Conservation (phyloP, 2,329 filamentous ascomycete genomes). For the Ilyonectria robusta region DNA sequence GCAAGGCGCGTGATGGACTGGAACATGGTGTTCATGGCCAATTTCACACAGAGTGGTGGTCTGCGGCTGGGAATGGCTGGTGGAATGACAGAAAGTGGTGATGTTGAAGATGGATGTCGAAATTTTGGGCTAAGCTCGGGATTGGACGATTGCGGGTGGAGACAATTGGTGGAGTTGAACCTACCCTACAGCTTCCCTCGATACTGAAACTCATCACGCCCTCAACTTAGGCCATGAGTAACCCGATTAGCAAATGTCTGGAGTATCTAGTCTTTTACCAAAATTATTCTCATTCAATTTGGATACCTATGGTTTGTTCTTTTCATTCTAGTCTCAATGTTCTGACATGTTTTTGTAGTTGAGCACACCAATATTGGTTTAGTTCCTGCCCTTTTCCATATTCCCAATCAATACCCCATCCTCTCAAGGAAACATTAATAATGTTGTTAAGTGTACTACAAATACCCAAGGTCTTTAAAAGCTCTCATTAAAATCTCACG, state of each 20-base stretch:
- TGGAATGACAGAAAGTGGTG: slow-evolving; percentile 35
- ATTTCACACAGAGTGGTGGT: slow-evolving; percentile 21
- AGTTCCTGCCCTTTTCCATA: too few relatives aligned
- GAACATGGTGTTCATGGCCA: slow-evolving; percentile 46
- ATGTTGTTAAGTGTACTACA: background rate
- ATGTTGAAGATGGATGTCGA: slow-evolving; percentile 41
- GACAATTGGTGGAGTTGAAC: background rate
- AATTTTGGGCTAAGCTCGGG: slow-evolving; percentile 46
- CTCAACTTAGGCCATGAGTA: background rate
- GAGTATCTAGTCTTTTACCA: background rate
- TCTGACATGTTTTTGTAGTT: too few relatives aligned
- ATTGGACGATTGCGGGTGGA: slow-evolving; percentile 37
- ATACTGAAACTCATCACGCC: background rate
- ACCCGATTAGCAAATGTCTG: background rate
- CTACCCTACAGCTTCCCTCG: slow-evolving; percentile 37
- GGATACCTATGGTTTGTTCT: too few relatives aligned
- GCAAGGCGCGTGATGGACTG: slow-evolving; percentile 50
- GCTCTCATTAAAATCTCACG: slow-evolving; percentile 54
- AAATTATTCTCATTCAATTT: too few relatives aligned
- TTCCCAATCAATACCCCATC: background rate
- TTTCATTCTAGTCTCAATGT: too few relatives aligned
- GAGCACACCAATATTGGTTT: too few relatives aligned
- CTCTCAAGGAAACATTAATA: background rate
- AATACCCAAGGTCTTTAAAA: slow-evolving; percentile 43
- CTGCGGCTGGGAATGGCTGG: slow-evolving; percentile 36